Evolutionary conservation across 306 rosid species (phyloP).

Genomic region (Alnus rubra): DNA sequence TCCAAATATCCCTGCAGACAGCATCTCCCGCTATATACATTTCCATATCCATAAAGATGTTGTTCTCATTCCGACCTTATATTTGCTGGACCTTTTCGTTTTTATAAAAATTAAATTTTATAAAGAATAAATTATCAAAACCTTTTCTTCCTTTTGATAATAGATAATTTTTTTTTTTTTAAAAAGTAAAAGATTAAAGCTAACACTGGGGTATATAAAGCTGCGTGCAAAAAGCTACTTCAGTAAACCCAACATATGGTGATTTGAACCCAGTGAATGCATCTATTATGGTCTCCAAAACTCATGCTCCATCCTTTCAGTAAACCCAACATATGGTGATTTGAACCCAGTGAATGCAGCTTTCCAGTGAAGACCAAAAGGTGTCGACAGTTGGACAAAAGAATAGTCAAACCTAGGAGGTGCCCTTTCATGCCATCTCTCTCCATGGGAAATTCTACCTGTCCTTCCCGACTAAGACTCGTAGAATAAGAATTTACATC

Average conservation of each 20-base stretch:
- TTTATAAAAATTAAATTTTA: not conserved
- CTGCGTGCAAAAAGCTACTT: not conserved
- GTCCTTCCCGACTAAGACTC: no score
- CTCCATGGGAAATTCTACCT: no score
- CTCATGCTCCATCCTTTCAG: not conserved
- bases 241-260: no score
- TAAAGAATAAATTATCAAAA: not conserved
- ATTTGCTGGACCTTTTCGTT: not conserved
- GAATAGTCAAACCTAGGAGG: no score
- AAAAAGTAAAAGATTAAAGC: not conserved
- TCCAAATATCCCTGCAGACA: not conserved
- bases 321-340: not conserved
- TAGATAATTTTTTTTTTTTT: not conserved
- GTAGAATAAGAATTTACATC: no score
- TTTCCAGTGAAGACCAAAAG: not conserved
- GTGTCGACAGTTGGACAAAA: not conserved
- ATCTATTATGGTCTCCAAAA: not conserved
- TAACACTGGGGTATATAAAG: not conserved
- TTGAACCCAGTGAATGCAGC: not conserved
- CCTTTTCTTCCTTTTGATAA: not conserved
- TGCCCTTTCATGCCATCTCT: no score
- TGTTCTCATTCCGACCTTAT: not conserved
- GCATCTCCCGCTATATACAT: not conserved
- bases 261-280: not conserved
- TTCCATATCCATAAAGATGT: not conserved